Evolutionary conservation across 345 rosid genomes (phyloP), one percentile per base, ranked within the genome.

Genomic region (Lumnitzera racemosa): DNA sequence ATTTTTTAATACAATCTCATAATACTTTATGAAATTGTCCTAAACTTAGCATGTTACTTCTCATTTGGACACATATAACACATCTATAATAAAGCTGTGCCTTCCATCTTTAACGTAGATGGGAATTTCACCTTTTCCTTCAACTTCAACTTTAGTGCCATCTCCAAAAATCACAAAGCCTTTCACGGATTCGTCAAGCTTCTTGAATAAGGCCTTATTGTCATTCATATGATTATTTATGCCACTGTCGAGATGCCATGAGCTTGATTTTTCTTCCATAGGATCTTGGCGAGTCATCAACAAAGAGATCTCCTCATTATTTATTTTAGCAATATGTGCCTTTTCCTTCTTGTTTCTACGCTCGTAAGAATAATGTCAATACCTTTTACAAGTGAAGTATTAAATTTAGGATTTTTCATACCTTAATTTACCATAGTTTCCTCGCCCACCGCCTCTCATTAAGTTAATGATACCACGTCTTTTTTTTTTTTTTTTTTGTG

Each of bases 181-280:
- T 20, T 20, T 20, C 20, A 20, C 20, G 20, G 1, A 20, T 20
- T 20, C 20, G 1, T 20, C 20, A 20, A 20, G 20, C 20, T 20
- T 20, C 20, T 20, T 20, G 20, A 20, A 20, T 20, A 20, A 20
- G 20, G 31, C 31, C 16, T 49, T 63, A 13, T 25, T 31, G 2
- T 49, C 29, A 0, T 14, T 58, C 53, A 65, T 64, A 10, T 55
- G 70, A 27, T 29, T 60, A 2, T 51, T 31, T 0, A 63, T 11
- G 3, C 55, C 17, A 1, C 15, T 13, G 51, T 65, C 62, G 0
- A 70, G 36, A 24, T 24, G 65, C 66, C 66, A 65, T 20, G 2
- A 1, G 8, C 5, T 64, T 9, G 3, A n/a, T 46, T 8, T 36
- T 12, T 11, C 13, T 27, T 13, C 29, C 24, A 20, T 16, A 9